These are phyloP conservation scores for Mycena vitilis DNA, from an alignment of 768 basidiomycete genomes.

Conservation along the genomic window DNA sequence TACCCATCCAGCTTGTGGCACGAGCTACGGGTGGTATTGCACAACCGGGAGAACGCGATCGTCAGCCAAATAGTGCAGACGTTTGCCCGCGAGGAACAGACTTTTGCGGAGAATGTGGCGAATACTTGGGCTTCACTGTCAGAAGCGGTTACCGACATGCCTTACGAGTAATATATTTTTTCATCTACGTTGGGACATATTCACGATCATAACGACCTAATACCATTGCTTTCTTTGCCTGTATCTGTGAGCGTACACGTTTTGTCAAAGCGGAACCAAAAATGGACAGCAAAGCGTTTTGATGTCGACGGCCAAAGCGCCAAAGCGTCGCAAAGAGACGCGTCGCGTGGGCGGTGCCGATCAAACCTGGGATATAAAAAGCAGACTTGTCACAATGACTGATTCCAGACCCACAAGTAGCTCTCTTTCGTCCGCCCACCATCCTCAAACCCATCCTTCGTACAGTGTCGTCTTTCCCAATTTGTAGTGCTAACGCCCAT, in stretches of 20 bases:
- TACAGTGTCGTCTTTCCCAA: background rate
- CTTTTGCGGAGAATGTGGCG: constrained; percentile 70
- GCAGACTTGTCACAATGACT: no score
- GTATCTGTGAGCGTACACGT: no score
- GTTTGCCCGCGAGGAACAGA: constrained; percentile 81
- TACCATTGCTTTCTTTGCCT: background rate
- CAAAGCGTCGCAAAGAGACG: background rate
- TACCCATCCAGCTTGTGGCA: constrained; percentile 83
- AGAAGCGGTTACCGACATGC: constrained; percentile 84
- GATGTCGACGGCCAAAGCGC: background rate
- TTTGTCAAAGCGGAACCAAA: no score
- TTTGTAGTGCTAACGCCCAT: constrained; percentile 14
- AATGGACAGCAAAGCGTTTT: background rate
- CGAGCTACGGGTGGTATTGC: constrained; percentile 91
- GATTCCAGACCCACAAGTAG: background rate
- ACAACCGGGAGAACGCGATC: constrained; percentile 89
- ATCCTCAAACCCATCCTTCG: background rate
- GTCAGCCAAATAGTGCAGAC: constrained; percentile 78
- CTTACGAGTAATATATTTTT: constrained; percentile 62
- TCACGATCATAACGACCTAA: constrained; percentile 30
- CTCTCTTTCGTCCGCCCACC: background rate
- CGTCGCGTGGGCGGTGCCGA: background rate
- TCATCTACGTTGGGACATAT: constrained; percentile 7
- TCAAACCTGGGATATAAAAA: no score
- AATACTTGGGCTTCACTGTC: constrained; percentile 81